Evolutionary conservation across 306 rosid species (phyloP), one percentile per base, ranked within the genome.

Genomic region (Myrica gale): DNA sequence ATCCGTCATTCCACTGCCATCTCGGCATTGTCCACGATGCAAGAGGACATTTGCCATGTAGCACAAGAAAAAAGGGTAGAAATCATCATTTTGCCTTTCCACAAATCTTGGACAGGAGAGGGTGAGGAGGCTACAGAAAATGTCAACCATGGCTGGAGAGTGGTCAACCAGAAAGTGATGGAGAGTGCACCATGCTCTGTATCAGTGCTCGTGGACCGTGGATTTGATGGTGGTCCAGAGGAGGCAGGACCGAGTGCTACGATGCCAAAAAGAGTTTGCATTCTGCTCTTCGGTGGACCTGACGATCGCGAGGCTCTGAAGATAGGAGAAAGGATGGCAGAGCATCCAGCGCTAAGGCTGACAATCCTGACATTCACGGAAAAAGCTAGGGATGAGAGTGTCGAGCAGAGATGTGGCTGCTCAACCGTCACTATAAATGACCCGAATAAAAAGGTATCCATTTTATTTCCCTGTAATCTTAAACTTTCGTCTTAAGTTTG

Each of bases 41-140:
- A 82, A 4, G 88, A 85, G 72, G 88, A 85, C 46, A 70, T 85
- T 48, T 76, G 84, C 80, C 84, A 85, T 16, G 61, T 85, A 12
- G 86, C 86, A 0, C 69, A 85, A 13, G 50, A 74, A 47, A 79
- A 85, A 43, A 60, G 80, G 47, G 82, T 73, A 19, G 80, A 77
- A 9, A 54, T 85, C 80, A 69, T 82, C 61, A 11, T 82, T 54
- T 11, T 85, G 69, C 88, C 86, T 1, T 82, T 85, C 77, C 86
- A 85, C 75, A 82, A 46, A 53, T 42, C 66, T 2, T 76, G 84
- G 85, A 23, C 53, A 26, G 78, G 65, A 19, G 78, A 73, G 11
- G 75, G 42, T 2, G 82, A 73, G 9, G 84, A 68, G 7, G 69
- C n/a, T 12, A 56, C 58, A 4, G 75, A 79, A 7, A 74, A 76